phyloP scores from a whole-genome alignment of 2,329 filamentous ascomycete species.

The Madurella mycetomatis region DNA sequence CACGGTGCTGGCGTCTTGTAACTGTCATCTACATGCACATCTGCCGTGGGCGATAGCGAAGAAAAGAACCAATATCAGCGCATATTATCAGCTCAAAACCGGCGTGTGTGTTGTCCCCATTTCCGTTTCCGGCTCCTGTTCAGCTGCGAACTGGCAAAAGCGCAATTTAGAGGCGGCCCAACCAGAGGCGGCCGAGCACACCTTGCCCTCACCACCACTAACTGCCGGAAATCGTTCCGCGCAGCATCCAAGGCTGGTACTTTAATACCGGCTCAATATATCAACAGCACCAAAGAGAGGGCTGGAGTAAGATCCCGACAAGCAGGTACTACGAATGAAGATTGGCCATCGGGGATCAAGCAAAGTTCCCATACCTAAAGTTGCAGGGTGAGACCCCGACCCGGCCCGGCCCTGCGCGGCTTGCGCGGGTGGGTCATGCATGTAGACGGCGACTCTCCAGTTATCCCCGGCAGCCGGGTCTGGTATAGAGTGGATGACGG shows the following conservation, averaged over 20 bases:
- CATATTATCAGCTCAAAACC: not conserved
- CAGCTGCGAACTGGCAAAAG: not conserved
- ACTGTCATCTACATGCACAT: too few species aligned
- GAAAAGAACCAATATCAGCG: too few species aligned
- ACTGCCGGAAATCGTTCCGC: not conserved
- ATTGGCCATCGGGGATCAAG: not conserved
- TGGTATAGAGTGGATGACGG: not conserved
- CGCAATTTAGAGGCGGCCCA: not conserved
- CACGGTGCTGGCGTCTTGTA: too few species aligned
- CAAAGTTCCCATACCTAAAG: not conserved
- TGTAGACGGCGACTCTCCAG: not conserved
- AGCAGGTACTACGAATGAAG: too few species aligned
- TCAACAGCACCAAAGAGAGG: not conserved
- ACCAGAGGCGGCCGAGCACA: not conserved
- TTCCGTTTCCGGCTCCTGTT: not conserved
- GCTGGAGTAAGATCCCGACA: not conserved
- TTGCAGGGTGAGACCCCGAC: not conserved
- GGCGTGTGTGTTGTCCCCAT: not conserved
- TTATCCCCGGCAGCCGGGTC: not conserved
- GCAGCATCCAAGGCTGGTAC: not conserved
- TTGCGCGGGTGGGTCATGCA: not conserved
- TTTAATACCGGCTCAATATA: not conserved
- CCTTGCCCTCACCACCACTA: not conserved
- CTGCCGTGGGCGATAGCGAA: too few species aligned
- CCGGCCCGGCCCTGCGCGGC: not conserved